These are phyloP conservation scores for Trypanosoma theileri DNA, from an alignment of 208 protist genomes.

Conservation along the genomic window DNA sequence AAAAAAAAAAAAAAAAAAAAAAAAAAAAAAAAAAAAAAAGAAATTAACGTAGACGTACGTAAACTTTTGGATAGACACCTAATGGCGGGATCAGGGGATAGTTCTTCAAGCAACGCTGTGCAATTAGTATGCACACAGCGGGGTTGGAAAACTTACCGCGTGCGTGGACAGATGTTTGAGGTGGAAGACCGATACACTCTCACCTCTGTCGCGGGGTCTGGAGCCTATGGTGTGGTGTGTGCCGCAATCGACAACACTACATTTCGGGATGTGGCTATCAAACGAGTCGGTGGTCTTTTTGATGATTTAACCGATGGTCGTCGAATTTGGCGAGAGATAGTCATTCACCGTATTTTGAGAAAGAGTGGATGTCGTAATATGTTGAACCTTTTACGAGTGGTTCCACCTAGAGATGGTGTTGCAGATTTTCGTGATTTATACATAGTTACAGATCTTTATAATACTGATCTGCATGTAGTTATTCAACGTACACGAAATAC, in stretches of 20 bases:
- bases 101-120: slow-evolving; percentile 34
- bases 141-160: slow-evolving; percentile 86
- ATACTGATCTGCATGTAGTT: slow-evolving; percentile 93
- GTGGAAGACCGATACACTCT: slow-evolving; percentile 89
- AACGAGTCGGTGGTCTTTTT: slow-evolving; percentile 96
- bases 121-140: slow-evolving; percentile 73
- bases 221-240: slow-evolving; percentile 91
- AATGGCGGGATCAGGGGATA: background rate
- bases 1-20: background rate
- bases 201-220: slow-evolving; percentile 78
- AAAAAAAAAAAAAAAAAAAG: background rate
- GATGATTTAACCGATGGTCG: slow-evolving; percentile 94
- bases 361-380: slow-evolving; percentile 94
- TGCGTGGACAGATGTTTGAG: slow-evolving; percentile 84
- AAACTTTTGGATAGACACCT: background rate
- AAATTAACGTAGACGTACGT: background rate
- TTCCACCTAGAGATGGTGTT: slow-evolving; percentile 68
- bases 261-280: slow-evolving; percentile 95
- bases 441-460: slow-evolving; percentile 89
- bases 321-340: slow-evolving; percentile 96
- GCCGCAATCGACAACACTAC: slow-evolving; percentile 74
- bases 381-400: slow-evolving; percentile 70
- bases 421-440: slow-evolving; percentile 85
- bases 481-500: slow-evolving; percentile 60
- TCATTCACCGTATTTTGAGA: slow-evolving; percentile 91